Evolutionary conservation across 2,329 filamentous ascomycete species (phyloP), one percentile per base, ranked within the genome.

Genomic region (Saccharata proteae): DNA sequence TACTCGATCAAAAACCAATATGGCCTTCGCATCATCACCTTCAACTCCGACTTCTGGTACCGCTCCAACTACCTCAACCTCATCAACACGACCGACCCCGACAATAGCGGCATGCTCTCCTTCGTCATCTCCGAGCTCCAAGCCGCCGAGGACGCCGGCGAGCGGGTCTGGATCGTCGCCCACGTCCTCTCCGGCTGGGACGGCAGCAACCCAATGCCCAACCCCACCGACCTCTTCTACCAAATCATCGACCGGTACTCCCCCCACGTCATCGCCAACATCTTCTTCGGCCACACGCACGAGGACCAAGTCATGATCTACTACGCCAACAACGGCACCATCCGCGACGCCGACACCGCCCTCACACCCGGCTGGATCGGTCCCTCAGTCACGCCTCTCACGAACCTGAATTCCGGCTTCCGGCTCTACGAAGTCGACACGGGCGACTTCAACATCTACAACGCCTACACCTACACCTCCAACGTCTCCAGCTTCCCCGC

Each of bases 131-230:
- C 58, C 3, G 67, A 71, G 41, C 55, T 71, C 1, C 63, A 69
- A 41, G 56, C 57, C 5, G 66, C 67, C 6, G 67, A 71, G 43
- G 62, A 67, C 38, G 54, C 55, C 6, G 56, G 56, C 4, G 67
- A 71, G 39, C 52, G 65, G 7, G 67, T 69, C 16, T 71, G 67
- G 67, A 57, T 71, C 5, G 43, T 69, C 5, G 67, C 62, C 4
- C 67, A 71, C 32, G 66, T 73, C 9, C 57, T 69, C 6, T 61
- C 58, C 15, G 69, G 69, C 6, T 73, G 67, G 64, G 67, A 71
- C 42, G 69, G 68, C 16, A 49, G 48, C 3, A 71, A 72, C 35
- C 62, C 67, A 3, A 46, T 69, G 5, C 61, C 63, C 4, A 68
- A 69, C 32, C 70, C 68, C 0, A 62, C 57, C 2, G 58, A 70